Conservation (phyloP, 2,329 filamentous ascomycete genomes). For the Scedosporium apiospermum region DNA sequence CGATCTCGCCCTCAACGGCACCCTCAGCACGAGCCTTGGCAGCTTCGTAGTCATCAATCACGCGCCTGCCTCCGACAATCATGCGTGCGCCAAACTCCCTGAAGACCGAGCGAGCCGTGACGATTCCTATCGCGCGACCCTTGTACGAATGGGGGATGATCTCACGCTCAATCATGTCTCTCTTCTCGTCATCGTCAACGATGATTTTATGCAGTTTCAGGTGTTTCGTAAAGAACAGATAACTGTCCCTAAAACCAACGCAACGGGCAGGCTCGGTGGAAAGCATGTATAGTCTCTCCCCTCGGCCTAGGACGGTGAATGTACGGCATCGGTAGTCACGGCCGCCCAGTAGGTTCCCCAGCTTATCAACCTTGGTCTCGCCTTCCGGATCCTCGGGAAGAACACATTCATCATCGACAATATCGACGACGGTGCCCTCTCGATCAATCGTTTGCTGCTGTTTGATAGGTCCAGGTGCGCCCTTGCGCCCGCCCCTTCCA, state of each 20-base stretch:
- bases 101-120: slow-evolving; percentile 93
- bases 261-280: slow-evolving; percentile 95
- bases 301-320: slow-evolving; percentile 80
- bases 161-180: slow-evolving; percentile 87
- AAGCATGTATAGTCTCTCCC: slow-evolving; percentile 88
- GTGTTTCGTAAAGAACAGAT: slow-evolving; percentile 98
- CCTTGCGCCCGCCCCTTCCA: slow-evolving; percentile 54
- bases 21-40: slow-evolving; percentile 65
- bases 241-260: slow-evolving; percentile 94
- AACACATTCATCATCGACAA: slow-evolving; percentile 84
- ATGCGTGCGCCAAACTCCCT: slow-evolving; percentile 93
- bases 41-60: slow-evolving; percentile 86
- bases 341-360: slow-evolving; percentile 71
- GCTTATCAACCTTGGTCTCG: slow-evolving; percentile 86
- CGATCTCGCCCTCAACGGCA: slow-evolving; percentile 77
- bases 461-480: slow-evolving; percentile 63
- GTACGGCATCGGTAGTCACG: slow-evolving; percentile 93
- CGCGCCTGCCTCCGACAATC: slow-evolving; percentile 77
- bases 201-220: slow-evolving; percentile 96
- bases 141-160: slow-evolving; percentile 99
- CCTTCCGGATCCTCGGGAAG: slow-evolving; percentile 81
- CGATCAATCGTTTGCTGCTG: slow-evolving; percentile 84
- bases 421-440: slow-evolving; percentile 84
- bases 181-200: slow-evolving; percentile 93
- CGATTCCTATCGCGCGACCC: slow-evolving; percentile 90